Evolutionary conservation across 139 green algal genomes (phyloP), one percentile per base, ranked within the genome.

Genomic region (Asterochloris sp.): DNA sequence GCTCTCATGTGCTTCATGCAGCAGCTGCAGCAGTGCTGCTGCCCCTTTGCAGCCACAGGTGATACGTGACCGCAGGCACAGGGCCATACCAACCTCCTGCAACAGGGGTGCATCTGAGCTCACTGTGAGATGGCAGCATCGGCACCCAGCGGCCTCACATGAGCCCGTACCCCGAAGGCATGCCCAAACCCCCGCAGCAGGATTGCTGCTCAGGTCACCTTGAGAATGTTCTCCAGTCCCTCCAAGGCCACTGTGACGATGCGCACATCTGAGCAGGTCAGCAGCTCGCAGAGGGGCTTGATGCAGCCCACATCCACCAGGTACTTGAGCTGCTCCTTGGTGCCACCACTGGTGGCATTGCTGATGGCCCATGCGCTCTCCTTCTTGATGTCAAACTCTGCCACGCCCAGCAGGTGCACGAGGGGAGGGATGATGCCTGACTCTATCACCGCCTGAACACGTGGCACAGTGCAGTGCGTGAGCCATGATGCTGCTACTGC

Each of bases 311-410:
- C 82, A 13, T 90, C 79, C 14, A 99, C 97, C 54, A 99, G 89
- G 80, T 92, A 96, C 78, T 90, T 89, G 81, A 98, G 95, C 89
- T 97, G 93, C 0, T 92, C 89, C 79, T 91, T 79, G 83, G 88
- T 94, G 61, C 97, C 97, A 74, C 97, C 97, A 24, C 90, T 96
- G 62, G 97, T 99, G 13, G 97, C 97, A 85, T 99, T 99, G 85
- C 90, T 97, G 81, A 99, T 98, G 24, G 97, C 97, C 97, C 97
- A 99, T 0, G 97, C 97, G 67, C 95, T 96, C 87, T 99, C 97
- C 89, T 99, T 99, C 87, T 98, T 98, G 88, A 99, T 98, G 91
- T 99, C 97, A 87, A 99, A 99, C 90, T 99, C 97, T 0, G 96
- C 94, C 28, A 85, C 95, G 29, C 81, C 84, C 62, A 99, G 92